These are phyloP conservation scores for Henningerozyma blattae DNA, from an alignment of 805 yeast species.

Conservation along the genomic window DNA sequence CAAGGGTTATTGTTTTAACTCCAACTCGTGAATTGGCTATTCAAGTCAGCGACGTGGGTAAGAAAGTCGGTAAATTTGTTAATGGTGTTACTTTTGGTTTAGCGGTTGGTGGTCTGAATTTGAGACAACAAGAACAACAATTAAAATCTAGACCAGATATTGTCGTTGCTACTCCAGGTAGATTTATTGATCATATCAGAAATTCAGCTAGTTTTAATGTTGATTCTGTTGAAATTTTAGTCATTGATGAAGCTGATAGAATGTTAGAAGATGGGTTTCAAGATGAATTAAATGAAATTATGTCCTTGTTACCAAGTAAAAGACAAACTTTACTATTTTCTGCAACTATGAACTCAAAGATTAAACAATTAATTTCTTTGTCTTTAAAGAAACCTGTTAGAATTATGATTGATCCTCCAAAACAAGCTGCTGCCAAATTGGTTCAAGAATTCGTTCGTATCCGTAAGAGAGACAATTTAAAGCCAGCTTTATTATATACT, in stretches of 20 bases:
- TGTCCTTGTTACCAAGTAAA: slow-evolving; percentile 75
- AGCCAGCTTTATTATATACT: slow-evolving; percentile 72
- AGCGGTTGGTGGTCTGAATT: slow-evolving; percentile 96
- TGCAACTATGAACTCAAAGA: slow-evolving; percentile 94
- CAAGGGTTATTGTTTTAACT: slow-evolving; percentile 80
- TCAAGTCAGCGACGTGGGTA: slow-evolving; percentile 91
- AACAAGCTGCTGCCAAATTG: slow-evolving; percentile 82
- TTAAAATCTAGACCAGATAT: slow-evolving; percentile 87
- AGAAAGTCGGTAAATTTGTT: slow-evolving; percentile 67
- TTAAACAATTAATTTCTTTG: slow-evolving; percentile 76
- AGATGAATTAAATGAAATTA: slow-evolving; percentile 82
- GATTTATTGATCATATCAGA: slow-evolving; percentile 92
- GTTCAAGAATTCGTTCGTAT: slow-evolving; percentile 91
- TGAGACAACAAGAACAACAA: slow-evolving; percentile 92
- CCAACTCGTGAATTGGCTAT: slow-evolving; percentile 98
- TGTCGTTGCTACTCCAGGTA: slow-evolving; percentile 97
- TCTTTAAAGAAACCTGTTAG: slow-evolving; percentile 86
- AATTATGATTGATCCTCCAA: slow-evolving; percentile 93
- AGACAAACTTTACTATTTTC: slow-evolving; percentile 92
- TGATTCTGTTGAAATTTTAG: slow-evolving; percentile 83
- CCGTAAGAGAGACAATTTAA: slow-evolving; percentile 73
- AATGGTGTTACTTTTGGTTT: slow-evolving; percentile 74
- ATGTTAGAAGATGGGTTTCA: slow-evolving; percentile 99
- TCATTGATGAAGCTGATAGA: slow-evolving; percentile 96
- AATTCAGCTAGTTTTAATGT: slow-evolving; percentile 89